Evolutionary conservation across 108 stramenopile species (phyloP).

Genomic region (Parietichytrium sp.): DNA sequence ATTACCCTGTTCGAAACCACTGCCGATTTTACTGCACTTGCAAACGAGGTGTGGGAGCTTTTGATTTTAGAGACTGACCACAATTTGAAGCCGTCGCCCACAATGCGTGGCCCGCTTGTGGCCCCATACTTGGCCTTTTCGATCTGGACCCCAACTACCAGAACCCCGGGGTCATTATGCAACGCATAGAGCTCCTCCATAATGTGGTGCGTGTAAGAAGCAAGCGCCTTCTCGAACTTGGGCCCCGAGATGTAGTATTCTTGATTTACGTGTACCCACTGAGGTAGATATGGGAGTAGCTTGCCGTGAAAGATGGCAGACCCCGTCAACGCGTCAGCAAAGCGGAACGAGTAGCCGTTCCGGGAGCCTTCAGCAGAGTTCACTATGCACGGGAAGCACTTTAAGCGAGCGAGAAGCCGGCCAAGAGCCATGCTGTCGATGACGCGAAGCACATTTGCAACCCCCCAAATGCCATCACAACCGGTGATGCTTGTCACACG

Average conservation of each 20-base stretch:
- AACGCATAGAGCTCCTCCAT: neutral
- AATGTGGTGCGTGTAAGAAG: neutral
- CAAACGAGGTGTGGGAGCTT: neutral
- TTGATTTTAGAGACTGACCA: neutral
- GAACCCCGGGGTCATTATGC: no score
- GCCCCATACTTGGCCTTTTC: neutral
- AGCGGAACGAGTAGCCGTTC: neutral
- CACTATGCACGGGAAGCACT: neutral
- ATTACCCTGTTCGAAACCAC: conserved; percentile 2
- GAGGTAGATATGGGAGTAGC: neutral
- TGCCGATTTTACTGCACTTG: conserved; percentile 3
- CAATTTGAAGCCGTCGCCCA: neutral
- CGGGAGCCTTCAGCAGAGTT: neutral
- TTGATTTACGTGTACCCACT: neutral
- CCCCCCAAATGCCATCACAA: neutral
- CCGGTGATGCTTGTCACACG: neutral
- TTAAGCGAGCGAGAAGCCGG: neutral
- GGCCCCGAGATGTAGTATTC: conserved; percentile 3
- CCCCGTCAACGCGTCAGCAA: neutral
- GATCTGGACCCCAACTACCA: conserved; percentile 6
- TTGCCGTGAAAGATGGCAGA: conserved; percentile 16
- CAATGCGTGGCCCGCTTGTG: neutral
- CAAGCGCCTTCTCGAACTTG: conserved; percentile 30
- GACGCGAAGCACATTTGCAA: neutral
- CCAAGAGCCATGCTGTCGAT: neutral